Evolutionary conservation across 163 green algal genomes (phyloP).

Genomic region (Volvox carteri): DNA sequence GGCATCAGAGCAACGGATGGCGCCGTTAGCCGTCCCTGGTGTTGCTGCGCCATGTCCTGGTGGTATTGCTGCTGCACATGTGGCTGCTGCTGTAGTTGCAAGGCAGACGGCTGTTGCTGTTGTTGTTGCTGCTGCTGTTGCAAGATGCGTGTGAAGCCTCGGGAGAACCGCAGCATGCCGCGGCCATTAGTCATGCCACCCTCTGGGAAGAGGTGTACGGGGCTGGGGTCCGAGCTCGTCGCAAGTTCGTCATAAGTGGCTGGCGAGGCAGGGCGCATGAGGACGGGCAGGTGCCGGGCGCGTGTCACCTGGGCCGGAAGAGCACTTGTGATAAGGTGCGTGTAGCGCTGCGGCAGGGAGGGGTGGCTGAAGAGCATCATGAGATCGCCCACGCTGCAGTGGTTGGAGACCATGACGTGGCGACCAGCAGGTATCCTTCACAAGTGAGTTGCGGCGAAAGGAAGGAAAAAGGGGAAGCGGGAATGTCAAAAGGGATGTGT

Average conservation of each 20-base stretch:
- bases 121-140: slow-evolving; percentile 28
- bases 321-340: slow-evolving; percentile 50
- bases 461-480: too few species aligned
- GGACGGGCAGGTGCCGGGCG: slow-evolving; percentile 42
- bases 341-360: slow-evolving; percentile 45
- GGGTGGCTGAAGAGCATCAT: slow-evolving; percentile 57
- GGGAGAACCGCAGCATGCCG: slow-evolving; percentile 73
- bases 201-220: slow-evolving; percentile 50
- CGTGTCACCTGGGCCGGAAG: slow-evolving; percentile 26
- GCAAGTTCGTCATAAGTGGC: slow-evolving; percentile 46
- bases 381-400: slow-evolving; percentile 53
- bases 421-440: slow-evolving; percentile 33
- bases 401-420: slow-evolving; percentile 58
- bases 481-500: too few species aligned
- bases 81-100: not conserved
- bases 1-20: too few species aligned
- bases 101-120: not conserved
- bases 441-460: not conserved
- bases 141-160: slow-evolving; percentile 71
- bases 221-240: not conserved
- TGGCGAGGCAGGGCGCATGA: slow-evolving; percentile 44
- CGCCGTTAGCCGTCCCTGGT: not conserved
- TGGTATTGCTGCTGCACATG: not conserved
- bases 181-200: slow-evolving; percentile 81
- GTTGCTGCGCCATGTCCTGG: not conserved